These are phyloP conservation scores for Magnaporthiopsis poae DNA, from an alignment of 2,329 filamentous ascomycete species.

Conservation along the genomic window DNA sequence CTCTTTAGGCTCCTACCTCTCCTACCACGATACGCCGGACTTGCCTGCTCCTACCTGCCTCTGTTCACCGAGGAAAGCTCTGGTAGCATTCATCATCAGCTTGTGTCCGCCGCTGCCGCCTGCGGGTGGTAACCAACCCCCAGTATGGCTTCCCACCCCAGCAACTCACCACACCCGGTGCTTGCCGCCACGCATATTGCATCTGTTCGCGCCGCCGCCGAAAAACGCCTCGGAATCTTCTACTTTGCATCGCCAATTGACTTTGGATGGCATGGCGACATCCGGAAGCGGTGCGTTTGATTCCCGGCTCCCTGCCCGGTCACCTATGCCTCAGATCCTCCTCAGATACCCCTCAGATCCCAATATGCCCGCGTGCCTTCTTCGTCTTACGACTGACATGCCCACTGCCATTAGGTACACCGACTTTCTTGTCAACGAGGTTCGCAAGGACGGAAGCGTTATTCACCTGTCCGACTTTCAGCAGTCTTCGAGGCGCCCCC, in stretches of 20 bases:
- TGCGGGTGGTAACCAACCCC: not conserved
- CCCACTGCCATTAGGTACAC: slow-evolving; percentile 54
- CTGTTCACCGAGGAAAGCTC: not conserved
- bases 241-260: slow-evolving; percentile 29
- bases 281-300: slow-evolving; percentile 31
- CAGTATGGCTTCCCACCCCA: not conserved
- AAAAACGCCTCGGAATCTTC: slow-evolving; percentile 31
- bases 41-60: not conserved
- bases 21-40: not conserved
- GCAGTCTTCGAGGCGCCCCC: slow-evolving; percentile 9
- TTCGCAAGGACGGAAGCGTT: slow-evolving; percentile 63
- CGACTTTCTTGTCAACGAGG: slow-evolving; percentile 88
- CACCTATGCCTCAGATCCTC: not conserved
- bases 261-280: slow-evolving; percentile 32
- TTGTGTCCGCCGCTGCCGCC: not conserved
- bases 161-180: not conserved
- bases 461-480: slow-evolving; percentile 49
- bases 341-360: not conserved
- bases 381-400: not conserved
- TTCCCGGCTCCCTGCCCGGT: not conserved
- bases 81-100: not conserved
- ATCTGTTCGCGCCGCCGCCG: slow-evolving; percentile 20
- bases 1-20: not conserved
- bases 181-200: slow-evolving; percentile 16
- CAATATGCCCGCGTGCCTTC: not conserved